Evolutionary conservation across 257 asterid species (phyloP).

Genomic region (Orobanche coerulescens): DNA sequence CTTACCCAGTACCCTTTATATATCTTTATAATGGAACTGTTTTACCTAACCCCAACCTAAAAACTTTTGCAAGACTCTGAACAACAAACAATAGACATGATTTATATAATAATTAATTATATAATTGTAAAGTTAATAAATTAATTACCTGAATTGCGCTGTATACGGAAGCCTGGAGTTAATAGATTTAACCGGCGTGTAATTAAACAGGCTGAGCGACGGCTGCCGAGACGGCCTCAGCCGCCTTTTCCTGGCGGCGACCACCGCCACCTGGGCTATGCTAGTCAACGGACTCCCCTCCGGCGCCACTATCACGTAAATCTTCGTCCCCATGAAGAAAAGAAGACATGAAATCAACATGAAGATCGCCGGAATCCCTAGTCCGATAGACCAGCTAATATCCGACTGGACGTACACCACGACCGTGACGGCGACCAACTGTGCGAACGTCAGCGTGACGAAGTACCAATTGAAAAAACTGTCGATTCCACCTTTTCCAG

Average conservation of each 20-base stretch:
- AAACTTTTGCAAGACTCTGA: no score
- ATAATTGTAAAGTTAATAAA: no score
- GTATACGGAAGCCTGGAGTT: constrained; percentile 28
- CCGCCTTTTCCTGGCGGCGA: constrained; percentile 27
- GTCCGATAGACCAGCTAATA: constrained; percentile 30
- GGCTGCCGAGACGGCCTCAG: constrained; percentile 25
- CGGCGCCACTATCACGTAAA: constrained; percentile 27
- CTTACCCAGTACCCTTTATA: no score
- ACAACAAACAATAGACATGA: no score
- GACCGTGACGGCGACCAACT: constrained; percentile 26
- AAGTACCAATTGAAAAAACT: constrained; percentile 40
- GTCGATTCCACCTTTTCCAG: constrained; percentile 22
- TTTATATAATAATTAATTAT: no score
- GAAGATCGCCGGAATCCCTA: constrained; percentile 31
- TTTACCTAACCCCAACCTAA: no score
- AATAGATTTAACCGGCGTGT: constrained; percentile 15
- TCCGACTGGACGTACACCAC: constrained; percentile 31
- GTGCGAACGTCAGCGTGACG: constrained; percentile 33
- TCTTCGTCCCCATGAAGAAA: constrained; percentile 30
- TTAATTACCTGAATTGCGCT: constrained; percentile 25
- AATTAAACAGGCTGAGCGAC: constrained; percentile 24
- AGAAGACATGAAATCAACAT: constrained; percentile 26
- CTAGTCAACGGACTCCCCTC: constrained; percentile 33
- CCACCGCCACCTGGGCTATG: constrained; percentile 24
- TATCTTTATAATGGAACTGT: no score